Percentiles rank a stretch among this genome's conserved stretches.
phyloP scores from a whole-genome alignment of 352 stramenopile genomes.

The Thraustotheca clavata region DNA sequence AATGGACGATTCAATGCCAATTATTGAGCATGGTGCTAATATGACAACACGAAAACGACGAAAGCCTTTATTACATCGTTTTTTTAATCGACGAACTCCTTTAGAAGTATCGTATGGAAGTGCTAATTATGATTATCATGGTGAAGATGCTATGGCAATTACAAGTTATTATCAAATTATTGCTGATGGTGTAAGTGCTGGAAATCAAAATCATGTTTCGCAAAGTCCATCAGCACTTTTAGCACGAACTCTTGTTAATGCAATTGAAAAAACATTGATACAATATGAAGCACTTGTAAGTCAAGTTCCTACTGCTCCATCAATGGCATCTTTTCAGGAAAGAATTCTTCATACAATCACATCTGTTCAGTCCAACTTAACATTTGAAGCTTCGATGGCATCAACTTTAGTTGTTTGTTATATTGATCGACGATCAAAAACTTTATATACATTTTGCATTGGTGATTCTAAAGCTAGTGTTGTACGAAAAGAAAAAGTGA shows the following conservation, averaged over 20 bases:
- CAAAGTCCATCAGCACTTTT: constrained; percentile 39
- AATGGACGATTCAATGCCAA: not conserved
- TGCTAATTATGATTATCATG: constrained; percentile 40
- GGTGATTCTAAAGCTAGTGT: constrained; percentile 71
- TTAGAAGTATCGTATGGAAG: constrained; percentile 35
- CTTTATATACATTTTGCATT: constrained; percentile 58
- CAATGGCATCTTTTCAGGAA: not conserved
- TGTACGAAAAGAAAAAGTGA: constrained; percentile 35
- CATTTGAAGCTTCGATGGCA: constrained; percentile 45
- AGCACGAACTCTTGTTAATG: constrained; percentile 41
- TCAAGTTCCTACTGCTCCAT: not conserved
- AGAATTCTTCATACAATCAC: not conserved
- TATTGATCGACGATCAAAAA: constrained; percentile 58
- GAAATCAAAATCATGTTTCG: not conserved
- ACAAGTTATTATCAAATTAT: constrained; percentile 68
- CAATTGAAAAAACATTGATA: constrained; percentile 37
- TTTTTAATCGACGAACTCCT: not conserved
- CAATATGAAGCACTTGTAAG: constrained; percentile 32
- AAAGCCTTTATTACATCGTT: not conserved
- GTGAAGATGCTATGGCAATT: constrained; percentile 55
- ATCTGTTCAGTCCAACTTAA: not conserved
- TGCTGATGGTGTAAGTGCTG: constrained; percentile 50
- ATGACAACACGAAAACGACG: not conserved
- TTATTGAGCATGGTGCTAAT: not conserved
- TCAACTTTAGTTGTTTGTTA: constrained; percentile 62